A percentile compares a stretch with the other conserved stretches of the same genome.
These are phyloP conservation scores for Daldinia sp. DNA, from an alignment of 2,329 filamentous ascomycete genomes.

Conservation along the genomic window DNA sequence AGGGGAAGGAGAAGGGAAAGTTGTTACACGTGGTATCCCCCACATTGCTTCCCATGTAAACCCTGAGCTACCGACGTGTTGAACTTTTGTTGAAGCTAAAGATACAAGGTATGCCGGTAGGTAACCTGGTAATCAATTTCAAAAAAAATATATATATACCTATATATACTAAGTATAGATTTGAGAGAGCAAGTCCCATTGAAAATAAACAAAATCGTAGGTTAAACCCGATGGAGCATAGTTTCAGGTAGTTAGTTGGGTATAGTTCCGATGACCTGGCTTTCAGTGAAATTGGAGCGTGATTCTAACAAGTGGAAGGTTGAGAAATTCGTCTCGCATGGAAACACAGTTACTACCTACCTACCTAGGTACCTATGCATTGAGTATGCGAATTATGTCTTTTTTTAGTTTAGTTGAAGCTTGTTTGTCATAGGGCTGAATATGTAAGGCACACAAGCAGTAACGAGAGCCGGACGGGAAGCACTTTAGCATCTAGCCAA, in stretches of 20 bases:
- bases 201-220: too few relatives aligned
- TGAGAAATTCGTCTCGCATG: neutral
- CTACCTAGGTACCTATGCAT: too few relatives aligned
- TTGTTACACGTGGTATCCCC: neutral
- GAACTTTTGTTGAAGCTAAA: neutral
- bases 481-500: neutral
- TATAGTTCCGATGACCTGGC: too few relatives aligned
- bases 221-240: too few relatives aligned
- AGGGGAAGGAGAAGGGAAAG: neutral
- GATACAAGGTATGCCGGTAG: neutral
- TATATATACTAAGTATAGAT: too few relatives aligned
- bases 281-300: too few relatives aligned
- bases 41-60: neutral
- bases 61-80: neutral
- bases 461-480: neutral
- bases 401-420: neutral
- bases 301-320: neutral
- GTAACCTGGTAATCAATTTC: too few relatives aligned
- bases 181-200: too few relatives aligned
- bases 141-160: too few relatives aligned
- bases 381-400: neutral
- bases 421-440: conserved; percentile 3
- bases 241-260: too few relatives aligned
- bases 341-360: neutral
- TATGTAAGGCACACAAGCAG: neutral